These are phyloP conservation scores for Didymella exigua DNA, from an alignment of 2,329 filamentous ascomycete genomes.

Conservation along the genomic window DNA sequence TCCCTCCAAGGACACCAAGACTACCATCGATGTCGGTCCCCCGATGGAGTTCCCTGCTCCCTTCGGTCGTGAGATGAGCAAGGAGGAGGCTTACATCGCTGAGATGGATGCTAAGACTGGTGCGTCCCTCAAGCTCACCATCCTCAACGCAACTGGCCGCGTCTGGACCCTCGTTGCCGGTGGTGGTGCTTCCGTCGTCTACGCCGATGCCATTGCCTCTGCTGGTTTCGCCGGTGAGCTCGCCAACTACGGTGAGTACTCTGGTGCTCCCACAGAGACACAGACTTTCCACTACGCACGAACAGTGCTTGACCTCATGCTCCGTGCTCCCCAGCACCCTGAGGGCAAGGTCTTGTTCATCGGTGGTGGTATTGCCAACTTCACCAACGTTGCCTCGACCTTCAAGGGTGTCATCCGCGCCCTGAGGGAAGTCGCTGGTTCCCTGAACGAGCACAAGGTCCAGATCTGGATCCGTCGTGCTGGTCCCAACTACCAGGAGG, in stretches of 20 bases:
- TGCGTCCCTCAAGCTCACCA: constrained; percentile 96
- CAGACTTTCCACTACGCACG: constrained; percentile 99
- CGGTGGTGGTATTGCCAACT: constrained; percentile 99
- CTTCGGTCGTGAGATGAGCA: constrained; percentile 96
- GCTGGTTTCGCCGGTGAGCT: constrained; percentile 94
- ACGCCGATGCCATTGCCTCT: constrained; percentile 97
- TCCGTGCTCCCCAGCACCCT: constrained; percentile 80
- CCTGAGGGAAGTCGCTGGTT: constrained; percentile 83
- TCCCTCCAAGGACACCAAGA: constrained; percentile 67
- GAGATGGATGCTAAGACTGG: constrained; percentile 99
- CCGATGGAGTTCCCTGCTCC: constrained; percentile 99
- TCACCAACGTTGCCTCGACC: constrained; percentile 98
- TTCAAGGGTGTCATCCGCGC: constrained; percentile 99
- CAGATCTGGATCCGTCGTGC: constrained; percentile 94
- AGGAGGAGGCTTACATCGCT: constrained; percentile 98
- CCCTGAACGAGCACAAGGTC: constrained; percentile 93
- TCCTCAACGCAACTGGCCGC: constrained; percentile 88
- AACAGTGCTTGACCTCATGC: constrained; percentile 96
- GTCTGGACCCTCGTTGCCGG: constrained; percentile 98
- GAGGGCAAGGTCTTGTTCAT: constrained; percentile 99
- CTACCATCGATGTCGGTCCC: constrained; percentile 93
- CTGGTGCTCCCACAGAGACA: constrained; percentile 95
- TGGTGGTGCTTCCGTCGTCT: constrained; percentile 99
- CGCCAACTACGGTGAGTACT: constrained; percentile 99
- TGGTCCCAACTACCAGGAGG: constrained; percentile 99